Evolutionary conservation across 805 yeast species (phyloP).

Genomic region (Ogataea haglerorum): DNA sequence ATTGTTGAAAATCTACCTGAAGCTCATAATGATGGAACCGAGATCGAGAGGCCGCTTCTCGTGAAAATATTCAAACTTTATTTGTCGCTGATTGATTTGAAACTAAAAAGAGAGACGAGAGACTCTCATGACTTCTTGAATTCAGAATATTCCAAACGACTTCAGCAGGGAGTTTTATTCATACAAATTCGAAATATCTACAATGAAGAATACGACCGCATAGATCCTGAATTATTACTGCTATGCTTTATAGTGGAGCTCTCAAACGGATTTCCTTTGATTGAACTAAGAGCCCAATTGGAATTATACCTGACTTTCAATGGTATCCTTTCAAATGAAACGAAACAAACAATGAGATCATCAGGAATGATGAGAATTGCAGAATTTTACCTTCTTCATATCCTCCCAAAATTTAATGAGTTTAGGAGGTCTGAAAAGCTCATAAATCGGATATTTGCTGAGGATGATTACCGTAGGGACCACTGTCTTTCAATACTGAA

Average conservation of each 20-base stretch:
- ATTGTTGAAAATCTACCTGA: conserved; percentile 18
- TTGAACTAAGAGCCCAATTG: conserved; percentile 22
- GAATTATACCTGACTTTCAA: conserved; percentile 19
- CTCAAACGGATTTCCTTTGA: conserved; percentile 25
- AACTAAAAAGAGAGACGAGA: conserved; percentile 21
- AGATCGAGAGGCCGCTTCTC: conserved; percentile 13
- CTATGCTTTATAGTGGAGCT: conserved; percentile 32
- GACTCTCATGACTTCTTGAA: not conserved
- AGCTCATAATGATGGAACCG: not conserved
- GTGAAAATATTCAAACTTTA: conserved; percentile 28
- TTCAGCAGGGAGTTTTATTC: conserved; percentile 24
- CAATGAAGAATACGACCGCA: conserved; percentile 6
- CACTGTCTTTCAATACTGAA: conserved; percentile 8
- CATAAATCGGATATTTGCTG: conserved; percentile 19
- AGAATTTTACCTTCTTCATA: conserved; percentile 27
- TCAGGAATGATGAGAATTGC: conserved; percentile 17
- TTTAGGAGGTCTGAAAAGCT: conserved; percentile 16
- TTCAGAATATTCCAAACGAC: conserved; percentile 9
- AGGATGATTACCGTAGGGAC: conserved; percentile 15
- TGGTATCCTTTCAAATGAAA: conserved; percentile 20
- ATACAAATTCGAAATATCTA: conserved; percentile 19
- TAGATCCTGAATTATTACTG: conserved; percentile 28
- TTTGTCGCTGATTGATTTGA: conserved; percentile 28
- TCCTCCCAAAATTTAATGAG: conserved; percentile 22
- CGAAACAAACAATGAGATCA: conserved; percentile 9